A percentile compares a stretch with the other conserved stretches of the same genome.
These are phyloP conservation scores for Huntiella bhutanensis DNA, from an alignment of 2,329 filamentous ascomycete genomes.

Conservation along the genomic window DNA sequence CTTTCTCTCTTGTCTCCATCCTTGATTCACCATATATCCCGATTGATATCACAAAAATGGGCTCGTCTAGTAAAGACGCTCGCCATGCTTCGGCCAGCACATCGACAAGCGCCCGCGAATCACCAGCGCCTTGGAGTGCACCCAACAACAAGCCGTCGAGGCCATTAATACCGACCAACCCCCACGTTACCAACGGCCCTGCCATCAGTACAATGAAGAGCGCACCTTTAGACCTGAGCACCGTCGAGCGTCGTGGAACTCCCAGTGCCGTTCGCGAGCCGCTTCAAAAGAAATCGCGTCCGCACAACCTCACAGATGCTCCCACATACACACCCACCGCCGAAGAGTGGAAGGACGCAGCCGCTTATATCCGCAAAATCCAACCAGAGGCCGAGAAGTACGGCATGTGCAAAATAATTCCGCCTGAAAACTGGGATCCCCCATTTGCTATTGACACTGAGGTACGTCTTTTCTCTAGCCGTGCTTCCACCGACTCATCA, in stretches of 20 bases:
- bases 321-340: constrained; percentile 79
- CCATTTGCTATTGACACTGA: constrained; percentile 93
- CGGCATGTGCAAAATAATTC: constrained; percentile 89
- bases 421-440: constrained; percentile 84
- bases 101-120: constrained; percentile 31
- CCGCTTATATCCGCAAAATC: constrained; percentile 87
- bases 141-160: constrained; percentile 22
- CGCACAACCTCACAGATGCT: constrained; percentile 73
- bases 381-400: constrained; percentile 67
- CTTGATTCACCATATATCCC: too few species aligned
- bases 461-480: constrained; percentile 28
- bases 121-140: constrained; percentile 21
- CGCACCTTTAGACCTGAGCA: constrained; percentile 59
- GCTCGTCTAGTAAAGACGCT: constrained; percentile 13
- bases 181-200: constrained; percentile 19
- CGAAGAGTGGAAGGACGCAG: constrained; percentile 86
- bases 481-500: not conserved
- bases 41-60: constrained; percentile 3
- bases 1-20: not conserved
- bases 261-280: constrained; percentile 58
- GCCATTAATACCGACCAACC: constrained; percentile 19
- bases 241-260: constrained; percentile 80
- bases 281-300: constrained; percentile 56
- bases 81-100: constrained; percentile 20
- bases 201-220: constrained; percentile 38